phyloP scores from a whole-genome alignment of 1,284 basidiomycete species.

The Trichosporon asahii region DNA sequence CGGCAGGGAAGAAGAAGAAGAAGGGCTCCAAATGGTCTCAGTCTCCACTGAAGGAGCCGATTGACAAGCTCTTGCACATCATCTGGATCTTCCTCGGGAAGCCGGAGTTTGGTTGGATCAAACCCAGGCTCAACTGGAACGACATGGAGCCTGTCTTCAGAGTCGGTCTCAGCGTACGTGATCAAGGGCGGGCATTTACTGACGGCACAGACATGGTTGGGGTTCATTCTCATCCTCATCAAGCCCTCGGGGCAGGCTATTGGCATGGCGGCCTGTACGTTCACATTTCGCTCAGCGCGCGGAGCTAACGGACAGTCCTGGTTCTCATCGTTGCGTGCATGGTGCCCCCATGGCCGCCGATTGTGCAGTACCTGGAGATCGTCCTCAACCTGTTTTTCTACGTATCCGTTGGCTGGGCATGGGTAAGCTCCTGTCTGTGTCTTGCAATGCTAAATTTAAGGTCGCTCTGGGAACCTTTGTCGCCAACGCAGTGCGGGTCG shows the following conservation, averaged over 20 bases:
- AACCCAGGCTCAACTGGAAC: constrained; percentile 36
- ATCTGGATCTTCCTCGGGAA: background rate
- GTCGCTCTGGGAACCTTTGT: constrained; percentile 11
- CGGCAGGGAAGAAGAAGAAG: background rate
- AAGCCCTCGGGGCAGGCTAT: constrained; percentile 34
- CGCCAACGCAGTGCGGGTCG: constrained; percentile 23
- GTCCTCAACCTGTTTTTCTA: constrained; percentile 47
- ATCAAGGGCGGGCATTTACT: background rate
- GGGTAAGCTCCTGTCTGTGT: constrained; percentile 20
- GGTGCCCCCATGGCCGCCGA: constrained; percentile 40
- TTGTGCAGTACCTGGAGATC: constrained; percentile 45
- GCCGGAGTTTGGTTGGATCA: constrained; percentile 38
- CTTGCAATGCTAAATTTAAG: background rate
- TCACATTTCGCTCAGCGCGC: background rate
- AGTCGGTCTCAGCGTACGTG: constrained; percentile 41
- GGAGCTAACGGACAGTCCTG: constrained; percentile 32
- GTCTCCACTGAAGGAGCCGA: background rate
- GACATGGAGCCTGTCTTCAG: constrained; percentile 44
- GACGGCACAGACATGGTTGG: constrained; percentile 45
- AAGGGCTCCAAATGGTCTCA: background rate
- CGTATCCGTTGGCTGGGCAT: constrained; percentile 43
- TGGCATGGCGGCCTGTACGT: constrained; percentile 46
- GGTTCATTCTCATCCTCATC: constrained; percentile 44
- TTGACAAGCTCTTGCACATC: background rate
- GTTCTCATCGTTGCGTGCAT: constrained; percentile 45